Conservation (phyloP, 1,284 basidiomycete species). For the Puccinia triticina region DNA sequence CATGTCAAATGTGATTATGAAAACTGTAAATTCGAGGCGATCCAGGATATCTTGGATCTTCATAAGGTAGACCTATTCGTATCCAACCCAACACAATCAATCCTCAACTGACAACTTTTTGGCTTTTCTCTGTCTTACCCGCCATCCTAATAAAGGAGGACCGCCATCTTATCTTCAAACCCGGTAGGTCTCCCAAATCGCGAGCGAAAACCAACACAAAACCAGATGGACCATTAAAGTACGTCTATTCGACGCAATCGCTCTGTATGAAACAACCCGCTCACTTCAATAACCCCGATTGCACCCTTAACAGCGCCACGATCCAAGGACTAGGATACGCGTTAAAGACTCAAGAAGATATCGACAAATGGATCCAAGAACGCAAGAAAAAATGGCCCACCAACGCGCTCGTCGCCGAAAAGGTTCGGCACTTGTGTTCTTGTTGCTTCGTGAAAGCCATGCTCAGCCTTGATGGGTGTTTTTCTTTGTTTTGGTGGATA, state of each 20-base stretch:
- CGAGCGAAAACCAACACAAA: not conserved
- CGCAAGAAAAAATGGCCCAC: conserved; percentile 47
- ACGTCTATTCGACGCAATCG: not conserved
- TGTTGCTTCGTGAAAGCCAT: not conserved
- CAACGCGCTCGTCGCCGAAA: conserved; percentile 2
- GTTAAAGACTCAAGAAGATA: conserved; percentile 38
- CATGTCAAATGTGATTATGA: conserved; percentile 36
- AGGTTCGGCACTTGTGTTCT: not conserved
- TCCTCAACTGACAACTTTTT: not conserved
- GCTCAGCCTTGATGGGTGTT: not conserved
- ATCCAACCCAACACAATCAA: not conserved
- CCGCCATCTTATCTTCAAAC: conserved; percentile 43
- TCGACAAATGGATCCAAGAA: conserved; percentile 43
- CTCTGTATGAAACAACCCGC: not conserved
- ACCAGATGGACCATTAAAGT: conserved; percentile 44
- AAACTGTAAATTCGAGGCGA: conserved; percentile 40
- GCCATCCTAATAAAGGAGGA: conserved; percentile 26
- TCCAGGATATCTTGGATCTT: conserved; percentile 21
- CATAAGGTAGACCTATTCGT: conserved; percentile 14
- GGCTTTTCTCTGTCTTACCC: not conserved
- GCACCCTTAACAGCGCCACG: conserved; percentile 18
- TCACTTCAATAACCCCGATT: not conserved
- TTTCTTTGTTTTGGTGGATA: not conserved
- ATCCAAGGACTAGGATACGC: conserved; percentile 48
- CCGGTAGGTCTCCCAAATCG: conserved; percentile 19